A percentile compares a stretch with the other conserved stretches of the same genome.
Conservation (phyloP, 139 green algal species). For the Closterium sp. region DNA sequence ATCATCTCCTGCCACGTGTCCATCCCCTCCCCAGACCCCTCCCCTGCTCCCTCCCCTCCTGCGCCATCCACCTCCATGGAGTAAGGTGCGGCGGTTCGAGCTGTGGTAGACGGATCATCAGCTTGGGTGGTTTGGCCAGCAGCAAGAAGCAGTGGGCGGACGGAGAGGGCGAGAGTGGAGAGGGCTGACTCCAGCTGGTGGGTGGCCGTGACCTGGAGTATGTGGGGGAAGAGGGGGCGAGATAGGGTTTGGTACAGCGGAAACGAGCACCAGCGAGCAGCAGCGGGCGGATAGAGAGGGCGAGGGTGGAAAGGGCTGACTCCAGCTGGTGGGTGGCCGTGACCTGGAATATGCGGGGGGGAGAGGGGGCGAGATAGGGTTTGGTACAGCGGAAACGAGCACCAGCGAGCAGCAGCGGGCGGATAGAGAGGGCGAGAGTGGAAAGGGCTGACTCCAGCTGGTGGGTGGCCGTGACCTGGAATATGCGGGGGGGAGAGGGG, state of each 20-base stretch:
- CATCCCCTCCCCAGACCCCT: constrained; percentile 2
- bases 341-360: too few species aligned
- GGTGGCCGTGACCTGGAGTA: too few species aligned
- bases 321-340: too few species aligned
- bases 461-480: constrained; percentile 68
- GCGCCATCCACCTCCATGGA: not conserved
- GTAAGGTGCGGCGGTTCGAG: not conserved
- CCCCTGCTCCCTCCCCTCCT: not conserved
- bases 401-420: constrained; percentile 75
- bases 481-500: not conserved
- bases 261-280: not conserved
- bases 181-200: too few species aligned
- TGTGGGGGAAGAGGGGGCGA: too few species aligned
- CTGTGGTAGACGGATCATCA: not conserved
- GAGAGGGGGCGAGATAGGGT: too few species aligned
- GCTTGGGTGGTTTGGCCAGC: not conserved
- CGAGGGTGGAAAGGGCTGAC: too few species aligned
- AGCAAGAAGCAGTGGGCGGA: not conserved
- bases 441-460: constrained; percentile 64
- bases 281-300: not conserved
- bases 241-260: too few species aligned
- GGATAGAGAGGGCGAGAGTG: constrained; percentile 68
- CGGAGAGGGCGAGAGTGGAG: too few species aligned
- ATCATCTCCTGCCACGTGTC: not conserved
- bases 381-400: too few species aligned